Evolutionary conservation across 768 basidiomycete genomes (phyloP).

Genomic region (Mycena rosella): DNA sequence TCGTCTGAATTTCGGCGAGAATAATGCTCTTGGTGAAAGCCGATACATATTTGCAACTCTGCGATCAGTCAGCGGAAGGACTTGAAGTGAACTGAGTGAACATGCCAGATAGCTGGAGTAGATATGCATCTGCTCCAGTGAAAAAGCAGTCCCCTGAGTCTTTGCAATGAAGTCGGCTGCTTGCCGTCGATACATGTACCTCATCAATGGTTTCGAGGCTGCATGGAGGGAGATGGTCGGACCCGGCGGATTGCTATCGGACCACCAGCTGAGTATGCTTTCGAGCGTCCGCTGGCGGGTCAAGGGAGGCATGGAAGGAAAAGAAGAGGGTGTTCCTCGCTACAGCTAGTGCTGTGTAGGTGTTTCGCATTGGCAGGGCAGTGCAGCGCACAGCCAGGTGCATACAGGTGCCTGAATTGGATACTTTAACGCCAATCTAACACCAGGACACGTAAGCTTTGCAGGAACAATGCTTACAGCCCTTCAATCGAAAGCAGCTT

Average conservation of each 20-base stretch:
- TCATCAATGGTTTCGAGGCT: slow-evolving; percentile 10
- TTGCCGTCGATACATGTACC: slow-evolving; percentile 7
- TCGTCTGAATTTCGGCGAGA: neutral
- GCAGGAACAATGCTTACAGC: too few relatives aligned
- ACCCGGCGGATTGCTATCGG: too few relatives aligned
- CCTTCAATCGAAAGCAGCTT: too few relatives aligned
- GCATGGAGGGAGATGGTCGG: slow-evolving; percentile 9
- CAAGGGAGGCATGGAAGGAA: neutral
- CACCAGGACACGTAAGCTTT: too few relatives aligned
- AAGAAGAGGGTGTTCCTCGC: too few relatives aligned
- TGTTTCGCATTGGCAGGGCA: too few relatives aligned
- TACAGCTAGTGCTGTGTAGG: too few relatives aligned
- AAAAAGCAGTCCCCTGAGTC: neutral
- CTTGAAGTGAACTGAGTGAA: too few relatives aligned
- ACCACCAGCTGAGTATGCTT: neutral
- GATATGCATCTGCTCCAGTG: neutral
- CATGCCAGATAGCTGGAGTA: slow-evolving; percentile 9
- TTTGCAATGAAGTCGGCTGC: neutral
- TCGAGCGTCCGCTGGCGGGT: neutral
- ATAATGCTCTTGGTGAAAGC: neutral
- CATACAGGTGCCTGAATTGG: too few relatives aligned
- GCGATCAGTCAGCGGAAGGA: neutral
- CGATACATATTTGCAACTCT: slow-evolving; percentile 5
- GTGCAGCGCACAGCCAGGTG: too few relatives aligned
- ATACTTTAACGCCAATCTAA: too few relatives aligned